Base-by-base conservation (phyloP, 768 basidiomycete genomes). In the Trametes coccinea region DNA sequence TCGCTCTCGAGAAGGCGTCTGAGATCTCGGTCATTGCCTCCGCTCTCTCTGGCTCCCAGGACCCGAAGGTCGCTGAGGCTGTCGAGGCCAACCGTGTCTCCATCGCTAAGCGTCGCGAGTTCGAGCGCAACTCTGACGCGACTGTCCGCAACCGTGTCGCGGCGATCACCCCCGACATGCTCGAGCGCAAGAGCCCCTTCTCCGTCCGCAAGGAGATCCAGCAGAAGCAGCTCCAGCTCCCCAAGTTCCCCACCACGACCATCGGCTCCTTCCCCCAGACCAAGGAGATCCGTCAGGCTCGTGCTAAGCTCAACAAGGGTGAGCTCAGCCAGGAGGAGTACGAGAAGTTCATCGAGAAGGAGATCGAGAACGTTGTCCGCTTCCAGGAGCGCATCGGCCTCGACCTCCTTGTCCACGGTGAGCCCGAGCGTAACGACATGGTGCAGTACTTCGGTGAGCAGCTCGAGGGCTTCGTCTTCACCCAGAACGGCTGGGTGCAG, bases 181-280 rank as follows among this genome's bases (percentile, higher is more conserved):
- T 95, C 70, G 78, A 93, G 71, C 92, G 97, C 78, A 86, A 92
- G 83, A 93, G 83, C 74, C 84, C 88, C 67, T 99, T 98, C 84
- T 79, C 90, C 45, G 79, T 80, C 60, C 93, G 97, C 76, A 87
- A 91, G 75, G 89, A 90, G 67, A 82, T 91, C 54, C 97, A 99
- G 79, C 86, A 88, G 75, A 87, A 90, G 79, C 84, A 90, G 71
- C 85, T 97, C 74, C 82, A 89, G 66, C 84, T 99, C 29, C 97
- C 97, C 76, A 92, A 88, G 77, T 99, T 98, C 88, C 95, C 96
- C 61, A 97, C 96, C 56, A 98, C 96, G 59, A 97, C 96, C 66
- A 98, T 98, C 69, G 95, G 95, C 64, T 98, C 96, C 33, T 98
- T 97, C 93, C 96, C 95, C 69, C 97, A 99, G 89, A 99, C 97